Evolutionary conservation across 2,329 filamentous ascomycete species (phyloP), one percentile per base, ranked within the genome.

Genomic region (Fusarium sublunatum): DNA sequence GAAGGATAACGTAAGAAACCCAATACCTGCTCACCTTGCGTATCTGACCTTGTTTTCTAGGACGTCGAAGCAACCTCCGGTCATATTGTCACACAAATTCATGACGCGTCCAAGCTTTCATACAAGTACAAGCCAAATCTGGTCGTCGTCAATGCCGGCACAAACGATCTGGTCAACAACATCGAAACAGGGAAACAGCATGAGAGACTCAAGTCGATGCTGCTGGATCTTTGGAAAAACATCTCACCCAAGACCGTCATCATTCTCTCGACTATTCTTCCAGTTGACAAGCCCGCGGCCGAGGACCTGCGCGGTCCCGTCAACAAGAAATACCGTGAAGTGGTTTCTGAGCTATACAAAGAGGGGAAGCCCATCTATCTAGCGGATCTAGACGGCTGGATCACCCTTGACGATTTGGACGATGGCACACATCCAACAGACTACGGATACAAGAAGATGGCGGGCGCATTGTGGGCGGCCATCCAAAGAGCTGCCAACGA

Each of bases 1-100:
- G 42, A 44, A 44, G 13, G 42, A 44, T 19, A 44, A 34, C 15
- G 42, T 44, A 9, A 44, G 42, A 43, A 19, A 13, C 40, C 15
- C 19, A 26, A 4, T 13, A 13, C 15, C 8, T 19, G 19, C 24
- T 25, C 7, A 9, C 29, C 7, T 24, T 25, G 13, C 5, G 6
- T n/a, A 24, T 6, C 4, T 34, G 6, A 34, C 10, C 9, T 25
- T 3, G 3, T 29, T 4, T 10, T 31, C 10, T 25, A 44, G 42
- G 42, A 44, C 10, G 28, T 44, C 4, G 42, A 45, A 35, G 42
- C 42, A 25, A 45, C 42, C 7, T 24, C 29, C 4, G 42, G 42
- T 7, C 15, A 11, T n/a, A 6, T 35, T 6, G 31, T 45, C 7
- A 11, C 11, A 4, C 19, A 45, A 12, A 19, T 35, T 9, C 42